Percentiles rank a stretch among this genome's conserved stretches.
These are phyloP conservation scores for Trichoderma breve DNA, from an alignment of 2,329 filamentous ascomycete genomes.

Conservation along the genomic window DNA sequence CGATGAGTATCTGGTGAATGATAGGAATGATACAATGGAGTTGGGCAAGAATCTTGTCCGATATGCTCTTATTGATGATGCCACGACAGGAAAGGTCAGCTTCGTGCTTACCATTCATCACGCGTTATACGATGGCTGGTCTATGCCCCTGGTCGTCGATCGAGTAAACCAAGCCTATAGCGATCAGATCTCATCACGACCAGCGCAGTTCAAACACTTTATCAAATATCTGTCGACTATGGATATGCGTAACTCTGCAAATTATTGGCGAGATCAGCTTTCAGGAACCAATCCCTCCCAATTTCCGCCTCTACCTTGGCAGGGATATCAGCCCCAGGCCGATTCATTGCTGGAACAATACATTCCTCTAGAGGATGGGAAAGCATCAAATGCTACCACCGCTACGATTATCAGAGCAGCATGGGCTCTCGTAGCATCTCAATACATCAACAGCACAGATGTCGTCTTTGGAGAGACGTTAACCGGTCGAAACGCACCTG, in stretches of 20 bases:
- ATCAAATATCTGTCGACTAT: conserved; percentile 46
- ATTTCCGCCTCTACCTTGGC: conserved; percentile 48
- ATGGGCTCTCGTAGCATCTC: conserved; percentile 55
- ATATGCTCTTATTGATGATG: conserved; percentile 42
- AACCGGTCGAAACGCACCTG: conserved; percentile 52
- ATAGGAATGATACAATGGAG: conserved; percentile 42
- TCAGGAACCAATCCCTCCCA: conserved; percentile 44
- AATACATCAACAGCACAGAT: conserved; percentile 52
- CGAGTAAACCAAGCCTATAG: conserved; percentile 47
- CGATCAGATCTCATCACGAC: conserved; percentile 30
- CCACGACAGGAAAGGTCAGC: conserved; percentile 33
- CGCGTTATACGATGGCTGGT: conserved; percentile 57
- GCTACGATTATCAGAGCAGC: conserved; percentile 58
- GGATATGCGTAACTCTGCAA: conserved; percentile 41
- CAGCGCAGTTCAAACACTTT: conserved; percentile 48
- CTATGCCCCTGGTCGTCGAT: conserved; percentile 49
- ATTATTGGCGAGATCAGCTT: conserved; percentile 48
- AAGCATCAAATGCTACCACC: conserved; percentile 45
- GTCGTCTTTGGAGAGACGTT: conserved; percentile 60
- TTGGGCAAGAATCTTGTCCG: conserved; percentile 47
- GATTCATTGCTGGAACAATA: conserved; percentile 55
- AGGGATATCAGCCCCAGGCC: conserved; percentile 49
- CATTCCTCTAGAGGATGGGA: conserved; percentile 38
- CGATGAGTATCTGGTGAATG: conserved; percentile 40
- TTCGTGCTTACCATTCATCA: conserved; percentile 58